Evolutionary conservation across 2,329 filamentous ascomycete species (phyloP), one percentile per base, ranked within the genome.

Genomic region (Neospermospora avenae): DNA sequence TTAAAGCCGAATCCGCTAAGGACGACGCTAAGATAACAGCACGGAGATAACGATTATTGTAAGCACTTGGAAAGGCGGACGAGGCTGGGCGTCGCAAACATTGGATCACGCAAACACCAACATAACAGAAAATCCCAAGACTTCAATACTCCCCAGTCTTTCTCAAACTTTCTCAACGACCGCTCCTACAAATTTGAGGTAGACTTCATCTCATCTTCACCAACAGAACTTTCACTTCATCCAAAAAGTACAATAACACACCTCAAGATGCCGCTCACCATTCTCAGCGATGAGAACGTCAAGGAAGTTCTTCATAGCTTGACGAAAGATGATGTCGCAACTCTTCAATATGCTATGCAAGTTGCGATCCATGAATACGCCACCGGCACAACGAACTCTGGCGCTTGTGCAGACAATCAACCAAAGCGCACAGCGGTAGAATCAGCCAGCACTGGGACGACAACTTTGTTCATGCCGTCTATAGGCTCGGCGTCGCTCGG

Each of bases 391-490:
- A 78, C 81, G 18, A 63, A 65, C 28, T 65, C 69, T n/a, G 68
- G 67, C 20, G 61, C 61, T 45, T 68, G 64, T 58, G 69, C 80
- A 3, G 78, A 81, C 58, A 79, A 86, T 65, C 83, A 87, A 66
- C 85, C 84, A 5, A 62, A 79, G 58, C 77, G 83, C 34, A 78
- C 78, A 10, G 74, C 78, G 0, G 77, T 84, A 7, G 71, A 78
- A 42, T 81, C 80, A 25, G 72, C 71, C 0, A 81, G 80, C 16
- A 79, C 79, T 42, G 77, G 80, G 31, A 87, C 84, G 18, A 57
- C 55, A 11, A 90, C 86, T 2, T 75, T 91, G 22, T 91, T 91
- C 71, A 91, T 91, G 86, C 89, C 89, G 0, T 87, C 87, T 1
- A 84, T 81, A 24, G 85, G 85, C 60, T 82, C 83, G 0, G 73